Percentiles rank a stretch among this genome's conserved stretches.
These are phyloP conservation scores for Paraphaeosphaeria sporulosa DNA, from an alignment of 2,329 filamentous ascomycete species.

Conservation along the genomic window DNA sequence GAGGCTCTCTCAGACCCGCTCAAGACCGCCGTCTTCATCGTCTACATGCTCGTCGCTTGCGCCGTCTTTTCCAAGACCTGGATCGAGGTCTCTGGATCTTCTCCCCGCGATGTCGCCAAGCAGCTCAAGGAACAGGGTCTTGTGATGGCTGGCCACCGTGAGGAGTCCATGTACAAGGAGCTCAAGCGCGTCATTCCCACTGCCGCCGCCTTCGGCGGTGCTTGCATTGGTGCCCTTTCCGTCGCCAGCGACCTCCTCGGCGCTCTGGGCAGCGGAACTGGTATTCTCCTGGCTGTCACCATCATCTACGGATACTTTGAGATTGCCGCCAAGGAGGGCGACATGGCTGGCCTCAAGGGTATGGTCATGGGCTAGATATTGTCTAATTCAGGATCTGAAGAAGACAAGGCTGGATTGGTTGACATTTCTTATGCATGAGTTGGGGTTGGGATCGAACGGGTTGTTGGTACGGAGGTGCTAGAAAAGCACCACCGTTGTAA, in stretches of 20 bases:
- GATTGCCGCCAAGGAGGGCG: conserved; percentile 98
- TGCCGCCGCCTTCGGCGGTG: conserved; percentile 96
- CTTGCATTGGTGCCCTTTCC: conserved; percentile 96
- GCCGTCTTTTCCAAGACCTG: conserved; percentile 99
- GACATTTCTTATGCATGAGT: conserved; percentile 1
- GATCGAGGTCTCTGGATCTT: conserved; percentile 99
- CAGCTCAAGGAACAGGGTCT: conserved; percentile 99
- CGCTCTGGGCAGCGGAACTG: conserved; percentile 93
- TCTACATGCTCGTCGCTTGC: conserved; percentile 97
- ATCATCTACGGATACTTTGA: conserved; percentile 99
- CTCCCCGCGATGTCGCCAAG: conserved; percentile 97
- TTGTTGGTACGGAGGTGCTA: not conserved
- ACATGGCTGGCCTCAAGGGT: conserved; percentile 79
- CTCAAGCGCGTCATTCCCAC: conserved; percentile 99
- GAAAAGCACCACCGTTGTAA: conserved; percentile 3
- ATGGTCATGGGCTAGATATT: conserved; percentile 63
- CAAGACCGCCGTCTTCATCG: conserved; percentile 93
- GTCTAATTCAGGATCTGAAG: not conserved
- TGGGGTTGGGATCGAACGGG: not conserved
- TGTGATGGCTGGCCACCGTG: conserved; percentile 98
- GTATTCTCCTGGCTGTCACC: conserved; percentile 98
- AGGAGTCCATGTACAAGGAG: conserved; percentile 99
- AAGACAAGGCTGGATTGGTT: not conserved
- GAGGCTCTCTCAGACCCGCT: conserved; percentile 96
- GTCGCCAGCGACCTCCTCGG: conserved; percentile 95